A percentile compares a stretch with the other conserved stretches of the same genome.
These are phyloP conservation scores for Clarireedia monteithiana DNA, from an alignment of 2,329 filamentous ascomycete genomes.

Conservation along the genomic window DNA sequence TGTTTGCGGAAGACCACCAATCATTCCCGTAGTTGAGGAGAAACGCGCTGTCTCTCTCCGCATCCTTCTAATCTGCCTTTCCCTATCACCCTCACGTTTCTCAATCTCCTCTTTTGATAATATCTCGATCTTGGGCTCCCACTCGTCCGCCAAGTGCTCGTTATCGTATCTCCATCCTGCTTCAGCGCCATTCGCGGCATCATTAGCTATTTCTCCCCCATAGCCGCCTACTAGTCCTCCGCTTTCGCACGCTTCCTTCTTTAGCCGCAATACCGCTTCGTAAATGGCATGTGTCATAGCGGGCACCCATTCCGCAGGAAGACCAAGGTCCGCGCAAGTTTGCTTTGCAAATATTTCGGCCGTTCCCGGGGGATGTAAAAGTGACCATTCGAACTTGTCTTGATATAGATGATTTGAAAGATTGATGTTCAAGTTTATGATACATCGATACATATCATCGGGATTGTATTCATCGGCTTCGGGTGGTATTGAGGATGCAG, in stretches of 20 bases:
- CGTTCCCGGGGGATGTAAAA: conserved; percentile 84
- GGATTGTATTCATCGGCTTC: conserved; percentile 74
- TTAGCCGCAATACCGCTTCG: conserved; percentile 82
- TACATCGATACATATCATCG: conserved; percentile 90
- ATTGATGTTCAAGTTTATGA: conserved; percentile 86
- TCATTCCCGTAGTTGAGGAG: conserved; percentile 75
- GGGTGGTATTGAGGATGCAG: conserved; percentile 54
- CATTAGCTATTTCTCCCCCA: conserved; percentile 73
- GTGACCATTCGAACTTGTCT: conserved; percentile 96
- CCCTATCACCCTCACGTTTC: conserved; percentile 88
- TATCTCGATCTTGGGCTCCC: conserved; percentile 74
- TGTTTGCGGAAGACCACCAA: conserved; percentile 61
- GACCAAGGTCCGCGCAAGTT: conserved; percentile 85
- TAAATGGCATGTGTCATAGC: conserved; percentile 96
- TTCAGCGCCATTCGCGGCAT: conserved; percentile 72
- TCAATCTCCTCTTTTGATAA: conserved; percentile 96
- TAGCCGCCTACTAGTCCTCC: conserved; percentile 76
- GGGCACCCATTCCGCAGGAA: conserved; percentile 87
- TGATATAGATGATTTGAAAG: conserved; percentile 86
- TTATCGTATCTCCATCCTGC: conserved; percentile 95
- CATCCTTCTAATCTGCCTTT: conserved; percentile 79
- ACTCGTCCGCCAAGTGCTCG: conserved; percentile 76
- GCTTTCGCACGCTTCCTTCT: conserved; percentile 94
- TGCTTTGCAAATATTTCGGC: conserved; percentile 88
- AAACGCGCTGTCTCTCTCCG: conserved; percentile 89